Percentiles rank a stretch among this genome's conserved stretches.
Evolutionary conservation across 2,329 filamentous ascomycete species (phyloP).

Genomic region (Teratosphaeria gauchensis): DNA sequence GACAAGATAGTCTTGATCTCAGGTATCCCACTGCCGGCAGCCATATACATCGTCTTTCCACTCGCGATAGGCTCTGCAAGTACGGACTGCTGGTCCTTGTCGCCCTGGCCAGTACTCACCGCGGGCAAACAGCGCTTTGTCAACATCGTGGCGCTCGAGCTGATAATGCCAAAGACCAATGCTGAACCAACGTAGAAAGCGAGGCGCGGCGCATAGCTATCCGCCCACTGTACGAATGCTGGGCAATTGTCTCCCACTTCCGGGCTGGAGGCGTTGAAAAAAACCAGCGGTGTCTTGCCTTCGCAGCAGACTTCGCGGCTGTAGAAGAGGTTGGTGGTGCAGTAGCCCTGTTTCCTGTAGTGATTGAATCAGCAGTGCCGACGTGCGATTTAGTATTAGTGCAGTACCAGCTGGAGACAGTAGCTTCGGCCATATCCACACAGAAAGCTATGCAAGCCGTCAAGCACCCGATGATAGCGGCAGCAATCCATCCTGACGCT

Average conservation of each 20-base stretch:
- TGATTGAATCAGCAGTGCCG: neutral
- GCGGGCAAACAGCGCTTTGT: slow-evolving; percentile 42
- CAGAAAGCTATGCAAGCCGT: slow-evolving; percentile 48
- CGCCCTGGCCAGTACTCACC: slow-evolving; percentile 25
- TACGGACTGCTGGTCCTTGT: slow-evolving; percentile 19
- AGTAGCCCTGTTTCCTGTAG: slow-evolving; percentile 50
- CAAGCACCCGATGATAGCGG: slow-evolving; percentile 43
- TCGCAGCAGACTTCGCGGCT: slow-evolving; percentile 44
- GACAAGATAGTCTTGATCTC: slow-evolving; percentile 54
- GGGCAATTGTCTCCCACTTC: slow-evolving; percentile 28
- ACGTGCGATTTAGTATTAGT: neutral
- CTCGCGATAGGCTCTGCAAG: slow-evolving; percentile 12
- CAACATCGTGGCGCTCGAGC: slow-evolving; percentile 40
- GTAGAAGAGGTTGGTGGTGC: slow-evolving; percentile 35
- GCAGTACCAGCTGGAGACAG: slow-evolving; percentile 29
- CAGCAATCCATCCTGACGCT: slow-evolving; percentile 47
- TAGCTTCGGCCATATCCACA: slow-evolving; percentile 47
- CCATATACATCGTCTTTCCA: slow-evolving; percentile 50
- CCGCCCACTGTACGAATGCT: slow-evolving; percentile 37
- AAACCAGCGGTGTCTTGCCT: slow-evolving; percentile 22
- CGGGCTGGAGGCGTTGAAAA: neutral
- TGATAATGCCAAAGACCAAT: slow-evolving; percentile 41
- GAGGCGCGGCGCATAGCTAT: slow-evolving; percentile 33
- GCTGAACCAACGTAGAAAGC: slow-evolving; percentile 42
- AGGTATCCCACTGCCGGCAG: slow-evolving; percentile 49